Evolutionary conservation across 108 stramenopile species (phyloP).

Genomic region (Nitzschia palea): DNA sequence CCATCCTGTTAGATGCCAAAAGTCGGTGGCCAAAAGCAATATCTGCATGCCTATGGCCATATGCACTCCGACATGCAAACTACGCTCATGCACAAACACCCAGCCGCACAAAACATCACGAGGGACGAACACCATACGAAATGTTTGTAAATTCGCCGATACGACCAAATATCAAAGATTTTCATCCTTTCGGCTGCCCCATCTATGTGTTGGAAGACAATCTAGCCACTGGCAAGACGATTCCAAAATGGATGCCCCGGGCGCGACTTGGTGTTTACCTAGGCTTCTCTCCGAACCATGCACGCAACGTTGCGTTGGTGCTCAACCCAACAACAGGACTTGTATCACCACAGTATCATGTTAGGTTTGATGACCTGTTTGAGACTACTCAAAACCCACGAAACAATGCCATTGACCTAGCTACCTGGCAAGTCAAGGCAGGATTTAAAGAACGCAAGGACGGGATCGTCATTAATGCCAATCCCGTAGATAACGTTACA

Average conservation of each 20-base stretch:
- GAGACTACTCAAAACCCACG: no score
- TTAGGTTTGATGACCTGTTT: constrained; percentile 24
- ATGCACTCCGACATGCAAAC: constrained; percentile 21
- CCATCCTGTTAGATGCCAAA: constrained; percentile 32
- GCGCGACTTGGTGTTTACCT: constrained; percentile 34
- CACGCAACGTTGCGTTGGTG: constrained; percentile 28
- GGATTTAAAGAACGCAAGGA: background rate
- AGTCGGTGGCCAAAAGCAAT: constrained; percentile 31
- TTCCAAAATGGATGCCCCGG: background rate
- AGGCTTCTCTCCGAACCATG: constrained; percentile 34
- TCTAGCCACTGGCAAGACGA: background rate
- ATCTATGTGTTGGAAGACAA: constrained; percentile 12
- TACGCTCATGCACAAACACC: constrained; percentile 5
- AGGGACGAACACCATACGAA: constrained; percentile 1
- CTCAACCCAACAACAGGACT: constrained; percentile 31
- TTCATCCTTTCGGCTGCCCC: constrained; percentile 24
- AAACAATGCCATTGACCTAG: background rate
- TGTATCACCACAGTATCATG: constrained; percentile 36
- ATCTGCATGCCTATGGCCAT: constrained; percentile 37
- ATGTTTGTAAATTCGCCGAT: background rate
- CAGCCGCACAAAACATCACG: background rate
- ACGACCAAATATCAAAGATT: background rate
- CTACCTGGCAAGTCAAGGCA: constrained; percentile 8
- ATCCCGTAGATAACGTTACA: background rate
- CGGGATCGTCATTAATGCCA: background rate